Evolutionary conservation across 2,329 filamentous ascomycete genomes (phyloP), one percentile per base, ranked within the genome.

Genomic region (Calonectria hawksworthii): DNA sequence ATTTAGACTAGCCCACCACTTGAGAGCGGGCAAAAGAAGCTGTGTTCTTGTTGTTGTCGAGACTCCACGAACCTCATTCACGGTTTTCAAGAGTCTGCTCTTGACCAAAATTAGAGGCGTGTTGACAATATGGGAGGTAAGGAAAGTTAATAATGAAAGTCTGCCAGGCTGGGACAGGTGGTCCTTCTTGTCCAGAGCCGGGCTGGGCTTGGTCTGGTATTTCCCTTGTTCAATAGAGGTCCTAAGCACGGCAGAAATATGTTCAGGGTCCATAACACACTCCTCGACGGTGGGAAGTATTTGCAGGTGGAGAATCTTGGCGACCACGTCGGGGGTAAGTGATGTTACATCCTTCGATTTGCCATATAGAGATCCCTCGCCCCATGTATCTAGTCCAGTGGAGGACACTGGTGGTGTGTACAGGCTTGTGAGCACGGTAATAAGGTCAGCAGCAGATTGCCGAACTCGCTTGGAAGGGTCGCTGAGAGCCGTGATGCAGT

Each of bases 251-350:
- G 91, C 90, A 32, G 90, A 87, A 56, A 98, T 89, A 75, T 97
- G 93, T 34, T 90, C 91, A 5, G 92, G 87, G 82, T 99, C 96
- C 78, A 98, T 91, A 4, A 96, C 89, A 80, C 94, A 98, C 84
- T 98, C 97, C 84, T 98, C 96, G 13, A 98, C 86, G 2, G 90
- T 91, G 0, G 95, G 95, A 26, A 95, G 84, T n/a, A 98, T 85
- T 47, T 94, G 88, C 26, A 91, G 88, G 26, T 91, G 89, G 0
- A 97, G 82, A 26, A 98, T 85, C 73, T 91, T 92, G 54, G 89
- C 86, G 2, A 87, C 86, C 69, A 93, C 89, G 30, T 92, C 89
- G 0, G 86, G 81, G 4, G 90, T 84, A 69, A 98, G 87, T 88
- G 90, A 91, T 59, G 90, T 86, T 21, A 93, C 83, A 44, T 89